Conservation (phyloP, 345 rosid species). For the Nasturtium officinale region DNA sequence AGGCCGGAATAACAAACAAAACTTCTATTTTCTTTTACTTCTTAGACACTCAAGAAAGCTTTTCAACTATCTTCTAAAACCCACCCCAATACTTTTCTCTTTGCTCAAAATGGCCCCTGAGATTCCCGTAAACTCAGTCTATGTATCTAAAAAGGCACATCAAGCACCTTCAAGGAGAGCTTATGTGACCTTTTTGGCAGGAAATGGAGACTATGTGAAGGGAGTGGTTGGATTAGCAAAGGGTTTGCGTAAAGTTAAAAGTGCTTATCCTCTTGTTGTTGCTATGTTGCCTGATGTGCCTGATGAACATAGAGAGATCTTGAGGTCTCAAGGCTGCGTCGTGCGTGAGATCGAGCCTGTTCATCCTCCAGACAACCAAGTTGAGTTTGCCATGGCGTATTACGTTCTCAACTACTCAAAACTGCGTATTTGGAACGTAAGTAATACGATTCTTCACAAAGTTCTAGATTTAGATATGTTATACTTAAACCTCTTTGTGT, state of each 20-base stretch:
- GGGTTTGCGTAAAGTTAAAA: constrained; percentile 68
- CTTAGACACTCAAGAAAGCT: constrained; percentile 32
- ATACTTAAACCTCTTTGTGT: background rate
- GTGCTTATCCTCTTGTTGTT: constrained; percentile 72
- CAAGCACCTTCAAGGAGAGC: constrained; percentile 47
- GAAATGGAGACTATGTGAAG: constrained; percentile 71
- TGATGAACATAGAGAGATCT: constrained; percentile 62
- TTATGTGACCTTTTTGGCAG: constrained; percentile 75
- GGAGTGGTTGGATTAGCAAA: constrained; percentile 83
- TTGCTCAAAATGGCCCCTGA: constrained; percentile 52
- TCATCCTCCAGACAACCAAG: constrained; percentile 68
- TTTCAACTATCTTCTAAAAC: background rate
- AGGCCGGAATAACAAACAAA: constrained; percentile 14
- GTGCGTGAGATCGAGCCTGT: constrained; percentile 69
- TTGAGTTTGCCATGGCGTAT: constrained; percentile 76
- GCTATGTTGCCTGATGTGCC: constrained; percentile 88
- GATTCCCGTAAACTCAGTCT: constrained; percentile 38
- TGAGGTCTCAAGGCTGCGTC: constrained; percentile 70
- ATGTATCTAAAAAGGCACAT: constrained; percentile 41
- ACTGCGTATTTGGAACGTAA: constrained; percentile 85
- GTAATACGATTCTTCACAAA: constrained; percentile 31
- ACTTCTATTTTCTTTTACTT: constrained; percentile 20
- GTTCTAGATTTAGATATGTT: background rate
- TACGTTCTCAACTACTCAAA: constrained; percentile 86
- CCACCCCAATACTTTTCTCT: background rate